Evolutionary conservation across 441 rosid species (phyloP), one percentile per base, ranked within the genome.

Genomic region (Euphorbia celastroides): DNA sequence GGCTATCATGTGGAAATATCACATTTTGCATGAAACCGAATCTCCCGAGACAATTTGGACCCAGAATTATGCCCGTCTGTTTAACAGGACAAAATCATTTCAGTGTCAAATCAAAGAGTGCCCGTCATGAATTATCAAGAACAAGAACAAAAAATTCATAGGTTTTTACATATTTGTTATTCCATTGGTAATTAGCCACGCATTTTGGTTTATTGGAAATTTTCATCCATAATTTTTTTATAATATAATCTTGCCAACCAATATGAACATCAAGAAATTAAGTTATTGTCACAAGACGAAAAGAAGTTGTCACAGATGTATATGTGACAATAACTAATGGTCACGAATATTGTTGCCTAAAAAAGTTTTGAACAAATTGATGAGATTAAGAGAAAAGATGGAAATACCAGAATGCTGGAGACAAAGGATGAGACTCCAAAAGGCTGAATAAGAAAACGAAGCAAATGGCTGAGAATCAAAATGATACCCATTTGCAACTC

Each of bases 61-160:
- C 72, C 0, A 68, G 56, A 44, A 68, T 13, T n/a, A 73, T 30
- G n/a, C 69, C 76, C 0, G 56, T 46, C 72, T 73, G 66, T 50
- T 3, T 34, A 46, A 26, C 20, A 20, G 1, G 19, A 48, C 13
- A 41, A 1, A 41, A 3, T 3, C 3, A 41, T 41, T 41, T 3
- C 7, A 41, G 12, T 41, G 7, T 3, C 12, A 41, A 41, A 7
- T 51, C 26, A 19, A 52, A 52, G 0, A 3, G 20, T 2, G 8
- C n/a, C 26, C 44, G 12, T 41, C 12, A 41, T 3, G 12, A 41
- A 41, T 3, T 3, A 3, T 41, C 12, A 34, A 34, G 9, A 34
- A 34, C n/a, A n/a, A n/a, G n/a, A n/a, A n/a, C n/a, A n/a, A n/a
- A n/a, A n/a, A n/a, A n/a, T n/a, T n/a, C n/a, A n/a, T n/a, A n/a